These are phyloP conservation scores for Mytilinidion resinicola DNA, from an alignment of 495 filamentous ascomycete species.

Conservation along the genomic window DNA sequence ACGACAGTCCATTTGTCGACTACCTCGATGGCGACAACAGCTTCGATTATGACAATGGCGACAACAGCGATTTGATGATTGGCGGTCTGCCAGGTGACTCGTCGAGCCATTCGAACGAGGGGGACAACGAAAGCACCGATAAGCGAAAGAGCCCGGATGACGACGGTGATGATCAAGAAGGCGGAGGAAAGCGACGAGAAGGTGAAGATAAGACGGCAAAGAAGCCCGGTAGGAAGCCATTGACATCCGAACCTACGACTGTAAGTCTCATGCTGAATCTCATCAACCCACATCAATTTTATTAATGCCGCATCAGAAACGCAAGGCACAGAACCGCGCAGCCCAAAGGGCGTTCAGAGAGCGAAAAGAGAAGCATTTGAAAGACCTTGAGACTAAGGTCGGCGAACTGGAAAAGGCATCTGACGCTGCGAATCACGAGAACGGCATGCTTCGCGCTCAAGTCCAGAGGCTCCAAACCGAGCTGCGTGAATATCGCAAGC, in stretches of 20 bases:
- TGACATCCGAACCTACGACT: slow-evolving; percentile 92
- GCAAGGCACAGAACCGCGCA: slow-evolving; percentile 96
- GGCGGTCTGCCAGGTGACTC: slow-evolving; percentile 61
- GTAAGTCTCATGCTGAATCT: slow-evolving; percentile 50
- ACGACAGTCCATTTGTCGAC: slow-evolving; percentile 79
- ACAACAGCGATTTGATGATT: slow-evolving; percentile 57
- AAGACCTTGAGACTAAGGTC: slow-evolving; percentile 92
- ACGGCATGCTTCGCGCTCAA: slow-evolving; percentile 73
- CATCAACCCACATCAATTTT: not conserved
- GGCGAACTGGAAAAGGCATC: slow-evolving; percentile 85
- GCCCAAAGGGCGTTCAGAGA: slow-evolving; percentile 96
- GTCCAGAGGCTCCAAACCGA: slow-evolving; percentile 83
- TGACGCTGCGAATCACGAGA: slow-evolving; percentile 76
- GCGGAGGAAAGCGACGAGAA: slow-evolving; percentile 72
- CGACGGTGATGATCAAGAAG: slow-evolving; percentile 46
- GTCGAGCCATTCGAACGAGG: slow-evolving; percentile 39
- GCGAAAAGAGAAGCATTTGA: slow-evolving; percentile 94
- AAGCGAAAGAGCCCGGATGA: slow-evolving; percentile 78
- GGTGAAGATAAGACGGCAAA: slow-evolving; percentile 71
- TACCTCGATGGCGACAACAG: slow-evolving; percentile 61
- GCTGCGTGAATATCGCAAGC: slow-evolving; percentile 82
- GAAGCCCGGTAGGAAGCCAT: slow-evolving; percentile 92
- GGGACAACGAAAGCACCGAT: slow-evolving; percentile 61
- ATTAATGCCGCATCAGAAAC: slow-evolving; percentile 68
- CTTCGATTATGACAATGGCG: slow-evolving; percentile 55